These are phyloP conservation scores for Hippophae tibetana DNA, from an alignment of 306 rosid species.

Conservation along the genomic window DNA sequence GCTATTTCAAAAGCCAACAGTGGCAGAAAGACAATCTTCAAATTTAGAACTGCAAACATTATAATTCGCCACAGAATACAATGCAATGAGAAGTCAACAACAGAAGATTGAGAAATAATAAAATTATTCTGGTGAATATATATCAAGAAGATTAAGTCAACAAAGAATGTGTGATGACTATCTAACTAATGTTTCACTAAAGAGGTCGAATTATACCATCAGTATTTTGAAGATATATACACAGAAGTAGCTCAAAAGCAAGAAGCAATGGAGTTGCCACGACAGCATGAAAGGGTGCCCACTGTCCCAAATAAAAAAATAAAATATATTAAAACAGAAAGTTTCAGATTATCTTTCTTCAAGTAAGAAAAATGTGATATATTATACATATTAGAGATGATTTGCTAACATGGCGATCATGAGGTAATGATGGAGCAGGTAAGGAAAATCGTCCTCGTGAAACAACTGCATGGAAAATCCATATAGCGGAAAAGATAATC, in stretches of 20 bases:
- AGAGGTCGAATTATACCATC: conserved; percentile 40
- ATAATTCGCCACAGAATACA: conserved; percentile 15
- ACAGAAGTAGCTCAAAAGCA: conserved; percentile 86
- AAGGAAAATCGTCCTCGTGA: conserved; percentile 87
- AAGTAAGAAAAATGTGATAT: conserved; percentile 11
- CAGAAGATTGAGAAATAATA: conserved; percentile 7
- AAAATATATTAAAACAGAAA: conserved; percentile 11
- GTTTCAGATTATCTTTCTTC: conserved; percentile 5
- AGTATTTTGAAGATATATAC: conserved; percentile 56
- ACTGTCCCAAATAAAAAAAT: conserved; percentile 41
- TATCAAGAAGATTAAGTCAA: background rate
- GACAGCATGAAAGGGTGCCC: conserved; percentile 95
- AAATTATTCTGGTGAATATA: background rate
- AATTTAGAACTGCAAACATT: conserved; percentile 53
- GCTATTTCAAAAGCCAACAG: conserved; percentile 58
- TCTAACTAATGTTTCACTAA: conserved; percentile 7
- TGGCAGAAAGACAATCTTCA: conserved; percentile 81
- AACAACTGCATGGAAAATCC: conserved; percentile 69
- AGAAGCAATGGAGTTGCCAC: conserved; percentile 74
- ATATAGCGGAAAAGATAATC: conserved; percentile 56
- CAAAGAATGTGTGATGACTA: background rate
- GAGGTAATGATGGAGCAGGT: conserved; percentile 85
- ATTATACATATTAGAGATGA: conserved; percentile 2
- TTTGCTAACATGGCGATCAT: conserved; percentile 65
- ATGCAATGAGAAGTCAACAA: background rate